phyloP scores from a whole-genome alignment of 208 protist species.

The Trypanosoma theileri region DNA sequence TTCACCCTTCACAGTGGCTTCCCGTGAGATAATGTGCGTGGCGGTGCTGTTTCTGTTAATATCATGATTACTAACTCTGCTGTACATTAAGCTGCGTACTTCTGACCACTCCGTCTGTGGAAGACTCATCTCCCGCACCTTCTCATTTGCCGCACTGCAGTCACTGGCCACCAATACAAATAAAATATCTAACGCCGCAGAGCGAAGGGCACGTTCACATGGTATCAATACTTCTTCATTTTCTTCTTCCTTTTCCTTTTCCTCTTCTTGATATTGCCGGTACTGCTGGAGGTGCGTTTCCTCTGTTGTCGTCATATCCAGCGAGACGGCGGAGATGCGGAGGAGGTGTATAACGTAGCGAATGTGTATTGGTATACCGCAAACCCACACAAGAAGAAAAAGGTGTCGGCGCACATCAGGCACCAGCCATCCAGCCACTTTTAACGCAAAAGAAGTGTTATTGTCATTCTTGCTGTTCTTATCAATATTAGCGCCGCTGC shows the following conservation, averaged over 20 bases:
- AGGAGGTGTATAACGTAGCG: conserved; percentile 56
- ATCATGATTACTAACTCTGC: neutral
- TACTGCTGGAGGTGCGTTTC: conserved; percentile 1
- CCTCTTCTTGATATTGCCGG: neutral
- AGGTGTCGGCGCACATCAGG: conserved; percentile 53
- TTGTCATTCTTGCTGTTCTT: no score
- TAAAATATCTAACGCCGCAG: conserved; percentile 23
- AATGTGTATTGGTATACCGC: conserved; percentile 58
- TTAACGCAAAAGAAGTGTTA: conserved; percentile 16
- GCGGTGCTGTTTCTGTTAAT: neutral
- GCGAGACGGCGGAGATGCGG: conserved; percentile 11
- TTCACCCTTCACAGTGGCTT: conserved; percentile 14
- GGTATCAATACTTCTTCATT: neutral
- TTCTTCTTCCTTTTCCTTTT: neutral
- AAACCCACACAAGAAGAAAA: conserved; percentile 69
- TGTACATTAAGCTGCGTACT: conserved; percentile 8
- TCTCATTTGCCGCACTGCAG: conserved; percentile 21
- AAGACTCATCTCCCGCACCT: conserved; percentile 5
- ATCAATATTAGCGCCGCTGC: no score
- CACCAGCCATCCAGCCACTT: conserved; percentile 27
- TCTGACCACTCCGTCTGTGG: conserved; percentile 12
- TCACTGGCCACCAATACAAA: conserved; percentile 33
- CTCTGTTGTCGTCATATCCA: conserved; percentile 1
- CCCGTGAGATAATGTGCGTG: conserved; percentile 7
- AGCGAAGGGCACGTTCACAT: neutral